These are phyloP conservation scores for Lasiosphaeria hispida DNA, from an alignment of 495 filamentous ascomycete species.

Conservation along the genomic window DNA sequence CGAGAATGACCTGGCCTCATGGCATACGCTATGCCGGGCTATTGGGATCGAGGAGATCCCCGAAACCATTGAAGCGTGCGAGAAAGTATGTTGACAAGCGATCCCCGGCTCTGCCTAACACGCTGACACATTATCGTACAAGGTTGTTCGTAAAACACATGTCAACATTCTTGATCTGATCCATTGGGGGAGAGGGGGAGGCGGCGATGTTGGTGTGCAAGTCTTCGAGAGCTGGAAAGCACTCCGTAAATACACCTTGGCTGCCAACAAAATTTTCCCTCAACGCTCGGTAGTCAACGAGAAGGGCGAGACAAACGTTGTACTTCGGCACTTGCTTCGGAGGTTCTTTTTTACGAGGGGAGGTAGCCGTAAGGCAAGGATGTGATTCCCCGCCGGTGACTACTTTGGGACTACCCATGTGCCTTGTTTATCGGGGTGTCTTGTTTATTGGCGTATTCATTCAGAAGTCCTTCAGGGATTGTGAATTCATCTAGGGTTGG, in stretches of 20 bases:
- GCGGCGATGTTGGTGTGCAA: neutral
- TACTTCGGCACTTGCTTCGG: conserved; percentile 4
- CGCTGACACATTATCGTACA: neutral
- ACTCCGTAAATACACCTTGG: neutral
- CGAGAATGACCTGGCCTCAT: neutral
- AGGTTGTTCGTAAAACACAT: conserved; percentile 7
- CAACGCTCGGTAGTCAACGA: neutral
- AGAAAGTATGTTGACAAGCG: neutral
- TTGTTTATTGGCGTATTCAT: no score
- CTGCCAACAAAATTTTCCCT: neutral
- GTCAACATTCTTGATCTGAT: conserved; percentile 11
- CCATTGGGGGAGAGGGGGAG: neutral
- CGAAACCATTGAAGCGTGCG: neutral
- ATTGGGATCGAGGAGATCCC: conserved; percentile 1
- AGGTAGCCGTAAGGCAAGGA: no score
- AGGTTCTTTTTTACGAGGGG: neutral
- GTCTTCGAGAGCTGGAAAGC: neutral
- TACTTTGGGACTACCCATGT: no score
- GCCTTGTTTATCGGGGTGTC: no score
- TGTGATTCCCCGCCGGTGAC: no score
- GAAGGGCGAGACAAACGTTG: conserved; percentile 1
- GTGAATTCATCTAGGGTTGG: no score
- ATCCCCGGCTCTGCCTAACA: neutral
- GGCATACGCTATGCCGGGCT: conserved; percentile 8
- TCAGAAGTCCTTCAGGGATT: no score